Evolutionary conservation across 257 asterid species (phyloP), one percentile per base, ranked within the genome.

Genomic region (Fraxinus cuspidata): DNA sequence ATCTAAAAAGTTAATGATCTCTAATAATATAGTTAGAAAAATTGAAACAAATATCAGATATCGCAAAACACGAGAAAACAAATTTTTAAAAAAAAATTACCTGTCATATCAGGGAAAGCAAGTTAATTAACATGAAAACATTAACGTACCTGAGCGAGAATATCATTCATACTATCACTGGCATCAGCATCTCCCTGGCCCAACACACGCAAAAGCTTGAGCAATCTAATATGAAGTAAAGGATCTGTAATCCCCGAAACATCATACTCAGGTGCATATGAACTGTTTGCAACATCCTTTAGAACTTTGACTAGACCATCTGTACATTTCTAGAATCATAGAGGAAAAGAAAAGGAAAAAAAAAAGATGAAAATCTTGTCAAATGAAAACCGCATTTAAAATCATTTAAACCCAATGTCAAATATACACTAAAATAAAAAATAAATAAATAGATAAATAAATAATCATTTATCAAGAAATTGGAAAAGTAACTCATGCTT

Each of bases 161-260:
- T 89, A 82, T 96, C 99, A 83, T 91, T 96, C 98, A 94, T 96
- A 58, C 85, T 53, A 88, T 96, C 99, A 85, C 99, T 96, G 64
- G 98, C 95, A 83, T 93, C 97, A 78, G 88, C 93, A 91, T 96
- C 96, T 85, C 92, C 97, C 74, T 90, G 91, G 78, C 99, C 99
- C 86, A 96, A 84, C 68, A 94, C 92, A 60, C 87, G 85, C 88
- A 96, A 87, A 78, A 96, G 89, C 88, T 42, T 92, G 82, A 96
- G 92, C 91, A 96, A 89, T 84, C 92, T 83, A 86, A 92, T 88
- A 49, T 93, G 98, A 68, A 96, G 97, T 80, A 92, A 93, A 81
- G 99, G 99, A 82, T 96, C 99, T 37, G 95, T 56, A 78, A 96
- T 93, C 84, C 99, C 98, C 60, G 99, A 88, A 82, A 96, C 68